Evolutionary conservation across 164 flowering plant genomes (phyloP), one percentile per base, ranked within the genome.

Genomic region (Vitis cinerea): DNA sequence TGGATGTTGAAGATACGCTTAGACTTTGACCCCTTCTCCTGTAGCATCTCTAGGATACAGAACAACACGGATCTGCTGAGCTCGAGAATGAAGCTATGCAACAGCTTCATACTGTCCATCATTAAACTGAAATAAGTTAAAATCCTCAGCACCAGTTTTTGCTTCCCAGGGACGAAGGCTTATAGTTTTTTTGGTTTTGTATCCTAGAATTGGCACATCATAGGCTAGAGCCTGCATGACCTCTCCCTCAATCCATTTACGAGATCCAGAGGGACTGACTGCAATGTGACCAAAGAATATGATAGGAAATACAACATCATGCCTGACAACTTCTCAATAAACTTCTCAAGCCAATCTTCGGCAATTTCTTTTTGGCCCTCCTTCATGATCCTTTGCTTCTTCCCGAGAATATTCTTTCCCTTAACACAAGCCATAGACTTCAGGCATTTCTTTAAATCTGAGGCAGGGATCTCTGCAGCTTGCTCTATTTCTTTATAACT

Each of bases 81-180:
- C 93, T 67, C 75, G 84, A 60, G 94, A 86, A 80, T 93, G 99
- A 76, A 90, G 93, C 66, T 87, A 83, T 51, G 89, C 84, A 71
- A 98, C 91, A 69, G 94, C 77, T 81, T 90, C 97, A 81, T 91
- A 85, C 56, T 87, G 89, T 75, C 98, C 99, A 78, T 93, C 96
- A 75, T 95, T 95, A 64, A 95, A 93, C 63, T 83, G 84, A 74
- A 86, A 90, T 50, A 95, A 78, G 77, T 87, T 78, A 50, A 95
- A 90, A 80, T 95, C 93, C 69, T 76, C 77, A 16, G 97, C 78
- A 52, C 79, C 68, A 64, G 95, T 98, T 89, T 87, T 95, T 74
- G 99, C 98, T 71, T 93, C 97, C 99, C 99, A 95, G 50, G 93
- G 88, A 48, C 99, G 99, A 72, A 95, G 98, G 73, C 97, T 91